phyloP scores from a whole-genome alignment of 2,329 filamentous ascomycete genomes.

The Colletotrichum eleusines region DNA sequence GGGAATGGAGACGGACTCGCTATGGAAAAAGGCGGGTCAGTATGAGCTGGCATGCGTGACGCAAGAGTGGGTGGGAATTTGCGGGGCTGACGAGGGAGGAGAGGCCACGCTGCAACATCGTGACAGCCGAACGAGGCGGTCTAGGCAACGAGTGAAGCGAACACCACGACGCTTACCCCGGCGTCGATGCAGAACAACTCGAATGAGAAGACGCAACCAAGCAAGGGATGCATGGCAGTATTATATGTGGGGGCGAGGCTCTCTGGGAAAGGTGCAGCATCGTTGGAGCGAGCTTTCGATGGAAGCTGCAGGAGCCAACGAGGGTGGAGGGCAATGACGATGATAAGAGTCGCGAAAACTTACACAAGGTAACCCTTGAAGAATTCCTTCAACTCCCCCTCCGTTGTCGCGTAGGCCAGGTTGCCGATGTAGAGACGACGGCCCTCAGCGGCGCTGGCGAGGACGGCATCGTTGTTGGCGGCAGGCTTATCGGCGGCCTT shows the following conservation, averaged over 20 bases:
- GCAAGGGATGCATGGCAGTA: slow-evolving; percentile 2
- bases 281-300: slow-evolving; percentile 6
- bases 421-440: slow-evolving; percentile 99
- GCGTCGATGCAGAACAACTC: slow-evolving; percentile 2
- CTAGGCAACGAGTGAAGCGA: slow-evolving; percentile 5
- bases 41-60: slow-evolving; percentile 41
- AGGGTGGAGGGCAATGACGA: background rate
- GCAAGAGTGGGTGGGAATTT: slow-evolving; percentile 39
- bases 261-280: slow-evolving; percentile 2
- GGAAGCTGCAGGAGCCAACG: slow-evolving; percentile 14
- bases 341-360: slow-evolving; percentile 60
- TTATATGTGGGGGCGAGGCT: background rate
- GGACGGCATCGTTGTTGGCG: slow-evolving; percentile 87
- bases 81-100: slow-evolving; percentile 37
- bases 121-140: slow-evolving; percentile 29
- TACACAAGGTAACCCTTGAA: slow-evolving; percentile 99
- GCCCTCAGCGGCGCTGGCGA: slow-evolving; percentile 97
- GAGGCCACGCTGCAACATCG: slow-evolving; percentile 39
- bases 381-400: slow-evolving; percentile 99
- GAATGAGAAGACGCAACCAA: slow-evolving; percentile 1
- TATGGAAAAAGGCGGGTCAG: slow-evolving; percentile 54
- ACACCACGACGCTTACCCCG: slow-evolving; percentile 1
- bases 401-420: slow-evolving; percentile 99
- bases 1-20: slow-evolving; percentile 98
- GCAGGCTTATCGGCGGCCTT: slow-evolving; percentile 61